phyloP scores from a whole-genome alignment of 2,329 filamentous ascomycete species.

The Neofusicoccum parvum region DNA sequence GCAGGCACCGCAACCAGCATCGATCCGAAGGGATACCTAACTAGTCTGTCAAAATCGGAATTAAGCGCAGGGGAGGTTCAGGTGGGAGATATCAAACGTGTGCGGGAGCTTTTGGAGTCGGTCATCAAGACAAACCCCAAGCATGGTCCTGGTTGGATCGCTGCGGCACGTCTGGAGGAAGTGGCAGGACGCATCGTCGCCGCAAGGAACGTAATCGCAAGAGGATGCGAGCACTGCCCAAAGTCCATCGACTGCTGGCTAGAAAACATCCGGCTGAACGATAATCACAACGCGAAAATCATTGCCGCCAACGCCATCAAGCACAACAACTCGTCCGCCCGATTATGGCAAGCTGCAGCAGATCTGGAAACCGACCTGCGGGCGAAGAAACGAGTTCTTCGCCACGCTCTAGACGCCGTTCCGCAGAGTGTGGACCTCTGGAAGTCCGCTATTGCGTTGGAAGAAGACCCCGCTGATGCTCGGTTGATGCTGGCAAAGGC shows the following conservation, averaged over 20 bases:
- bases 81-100: constrained; percentile 93
- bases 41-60: constrained; percentile 81
- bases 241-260: constrained; percentile 96
- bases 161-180: constrained; percentile 88
- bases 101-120: constrained; percentile 87
- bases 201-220: constrained; percentile 82
- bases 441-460: constrained; percentile 95
- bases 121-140: constrained; percentile 97
- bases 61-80: constrained; percentile 77
- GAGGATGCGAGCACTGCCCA: constrained; percentile 87
- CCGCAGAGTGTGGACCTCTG: constrained; percentile 95
- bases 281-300: constrained; percentile 89
- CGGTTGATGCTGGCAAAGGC: constrained; percentile 89
- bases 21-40: constrained; percentile 94
- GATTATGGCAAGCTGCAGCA: constrained; percentile 94
- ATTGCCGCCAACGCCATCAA: constrained; percentile 94
- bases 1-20: constrained; percentile 86
- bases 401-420: constrained; percentile 88
- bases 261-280: constrained; percentile 91
- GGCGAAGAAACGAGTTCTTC: constrained; percentile 89
- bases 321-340: constrained; percentile 83
- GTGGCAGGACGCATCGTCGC: constrained; percentile 88
- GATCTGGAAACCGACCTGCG: constrained; percentile 79
- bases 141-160: constrained; percentile 94
- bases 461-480: constrained; percentile 87